phyloP scores from a whole-genome alignment of 305 asterid species.

The Salvia sclarea region DNA sequence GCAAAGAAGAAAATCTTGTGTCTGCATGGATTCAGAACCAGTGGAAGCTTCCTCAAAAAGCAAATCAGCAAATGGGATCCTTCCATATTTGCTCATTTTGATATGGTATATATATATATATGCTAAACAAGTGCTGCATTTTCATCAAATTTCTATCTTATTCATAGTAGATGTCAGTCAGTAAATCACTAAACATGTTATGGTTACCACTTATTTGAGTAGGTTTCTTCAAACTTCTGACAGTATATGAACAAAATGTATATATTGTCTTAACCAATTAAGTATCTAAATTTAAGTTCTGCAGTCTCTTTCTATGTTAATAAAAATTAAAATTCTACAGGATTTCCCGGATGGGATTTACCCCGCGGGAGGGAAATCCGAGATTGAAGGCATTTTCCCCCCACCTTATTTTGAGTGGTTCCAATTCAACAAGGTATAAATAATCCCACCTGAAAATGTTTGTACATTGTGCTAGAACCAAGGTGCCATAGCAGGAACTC shows the following conservation, averaged over 20 bases:
- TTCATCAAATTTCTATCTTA: constrained; percentile 11
- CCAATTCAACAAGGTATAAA: constrained; percentile 52
- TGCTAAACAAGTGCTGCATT: background rate
- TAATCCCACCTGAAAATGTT: background rate
- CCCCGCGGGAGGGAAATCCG: constrained; percentile 68
- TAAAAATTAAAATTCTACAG: constrained; percentile 29
- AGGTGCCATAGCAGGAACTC: background rate
- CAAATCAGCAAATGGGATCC: constrained; percentile 74
- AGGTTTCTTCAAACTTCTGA: too few species aligned
- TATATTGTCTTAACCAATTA: background rate
- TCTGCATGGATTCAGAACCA: constrained; percentile 71
- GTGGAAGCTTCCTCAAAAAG: constrained; percentile 58
- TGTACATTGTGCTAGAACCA: background rate
- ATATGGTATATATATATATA: constrained; percentile 48
- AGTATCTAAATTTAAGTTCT: background rate
- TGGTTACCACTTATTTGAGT: background rate
- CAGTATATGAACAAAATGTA: background rate
- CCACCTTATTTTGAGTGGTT: constrained; percentile 78
- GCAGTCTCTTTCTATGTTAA: background rate
- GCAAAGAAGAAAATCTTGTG: constrained; percentile 57
- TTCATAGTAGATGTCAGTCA: too few species aligned
- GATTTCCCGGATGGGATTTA: constrained; percentile 58
- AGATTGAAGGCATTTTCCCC: constrained; percentile 65
- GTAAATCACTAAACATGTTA: background rate
- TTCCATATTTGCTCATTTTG: constrained; percentile 50